phyloP scores from a whole-genome alignment of 441 rosid species.

The Adansonia madagascariensis region DNA sequence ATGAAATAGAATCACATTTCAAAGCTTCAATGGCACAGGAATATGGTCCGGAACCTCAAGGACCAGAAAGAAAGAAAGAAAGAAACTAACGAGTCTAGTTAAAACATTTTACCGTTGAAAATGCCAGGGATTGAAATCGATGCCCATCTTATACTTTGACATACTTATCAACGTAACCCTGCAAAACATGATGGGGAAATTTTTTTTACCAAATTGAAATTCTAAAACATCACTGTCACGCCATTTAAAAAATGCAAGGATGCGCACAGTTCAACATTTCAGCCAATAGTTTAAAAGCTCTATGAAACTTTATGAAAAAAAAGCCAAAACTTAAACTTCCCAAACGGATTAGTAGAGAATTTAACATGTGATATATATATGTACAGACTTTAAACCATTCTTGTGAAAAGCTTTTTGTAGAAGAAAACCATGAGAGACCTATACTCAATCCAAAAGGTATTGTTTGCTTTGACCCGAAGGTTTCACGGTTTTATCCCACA shows the following conservation, averaged over 20 bases:
- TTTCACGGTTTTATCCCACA: too few species aligned
- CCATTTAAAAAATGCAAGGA: not conserved
- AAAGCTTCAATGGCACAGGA: slow-evolving; percentile 14
- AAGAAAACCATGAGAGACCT: too few species aligned
- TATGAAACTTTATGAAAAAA: not conserved
- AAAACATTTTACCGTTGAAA: slow-evolving; percentile 12
- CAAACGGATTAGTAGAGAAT: not conserved
- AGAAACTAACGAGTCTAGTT: slow-evolving; percentile 12
- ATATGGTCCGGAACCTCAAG: not conserved
- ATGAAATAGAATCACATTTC: slow-evolving; percentile 23
- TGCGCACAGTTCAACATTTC: slow-evolving; percentile 11
- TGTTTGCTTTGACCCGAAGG: too few species aligned
- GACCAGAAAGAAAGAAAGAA: not conserved
- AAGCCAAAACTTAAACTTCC: not conserved
- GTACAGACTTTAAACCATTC: too few species aligned
- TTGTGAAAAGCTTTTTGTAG: too few species aligned
- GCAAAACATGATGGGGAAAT: slow-evolving; percentile 35
- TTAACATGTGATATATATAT: too few species aligned
- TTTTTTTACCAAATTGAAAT: slow-evolving; percentile 5
- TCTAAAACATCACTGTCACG: not conserved
- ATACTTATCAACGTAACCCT: slow-evolving; percentile 91
- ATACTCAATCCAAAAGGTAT: too few species aligned
- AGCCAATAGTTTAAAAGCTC: not conserved
- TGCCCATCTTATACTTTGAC: slow-evolving; percentile 57
- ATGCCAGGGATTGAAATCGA: slow-evolving; percentile 8